These are phyloP conservation scores for Globisporangium polare DNA, from an alignment of 352 stramenopile species.

Conservation along the genomic window DNA sequence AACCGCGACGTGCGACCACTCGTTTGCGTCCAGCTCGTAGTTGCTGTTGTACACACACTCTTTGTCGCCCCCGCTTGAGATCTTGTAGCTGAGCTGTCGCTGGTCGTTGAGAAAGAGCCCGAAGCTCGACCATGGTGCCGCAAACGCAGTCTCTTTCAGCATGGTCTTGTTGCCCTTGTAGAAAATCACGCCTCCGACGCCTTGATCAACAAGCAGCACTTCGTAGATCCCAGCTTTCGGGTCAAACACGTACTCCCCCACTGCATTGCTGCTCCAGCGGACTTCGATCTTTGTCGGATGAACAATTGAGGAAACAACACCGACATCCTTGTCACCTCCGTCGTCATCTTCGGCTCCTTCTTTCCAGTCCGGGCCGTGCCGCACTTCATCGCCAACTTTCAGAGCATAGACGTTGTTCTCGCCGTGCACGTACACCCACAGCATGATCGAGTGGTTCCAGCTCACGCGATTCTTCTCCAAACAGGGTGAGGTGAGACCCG, in stretches of 20 bases:
- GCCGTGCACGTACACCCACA: constrained; percentile 61
- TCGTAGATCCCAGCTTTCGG: constrained; percentile 45
- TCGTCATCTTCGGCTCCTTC: constrained; percentile 19
- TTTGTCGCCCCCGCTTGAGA: constrained; percentile 51
- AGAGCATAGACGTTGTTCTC: constrained; percentile 45
- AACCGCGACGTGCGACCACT: constrained; percentile 67
- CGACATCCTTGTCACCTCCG: constrained; percentile 18
- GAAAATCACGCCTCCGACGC: constrained; percentile 59
- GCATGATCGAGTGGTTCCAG: constrained; percentile 78
- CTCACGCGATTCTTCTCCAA: constrained; percentile 26
- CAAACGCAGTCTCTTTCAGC: constrained; percentile 36
- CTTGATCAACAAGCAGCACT: constrained; percentile 49
- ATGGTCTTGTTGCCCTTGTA: constrained; percentile 68
- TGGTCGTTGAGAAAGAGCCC: constrained; percentile 64
- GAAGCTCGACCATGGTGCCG: constrained; percentile 68
- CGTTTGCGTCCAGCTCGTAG: constrained; percentile 49
- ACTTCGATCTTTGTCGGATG: constrained; percentile 44
- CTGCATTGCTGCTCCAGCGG: constrained; percentile 34
- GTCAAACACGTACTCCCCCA: constrained; percentile 46
- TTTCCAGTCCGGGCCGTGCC: constrained; percentile 46
- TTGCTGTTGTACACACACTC: constrained; percentile 65
- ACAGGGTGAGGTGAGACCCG: constrained; percentile 36
- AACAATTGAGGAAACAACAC: constrained; percentile 45
- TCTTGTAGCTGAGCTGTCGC: constrained; percentile 60
- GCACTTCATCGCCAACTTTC: constrained; percentile 67